Evolutionary conservation across 306 rosid species (phyloP).

Genomic region (Casuarina equisetifolia): DNA sequence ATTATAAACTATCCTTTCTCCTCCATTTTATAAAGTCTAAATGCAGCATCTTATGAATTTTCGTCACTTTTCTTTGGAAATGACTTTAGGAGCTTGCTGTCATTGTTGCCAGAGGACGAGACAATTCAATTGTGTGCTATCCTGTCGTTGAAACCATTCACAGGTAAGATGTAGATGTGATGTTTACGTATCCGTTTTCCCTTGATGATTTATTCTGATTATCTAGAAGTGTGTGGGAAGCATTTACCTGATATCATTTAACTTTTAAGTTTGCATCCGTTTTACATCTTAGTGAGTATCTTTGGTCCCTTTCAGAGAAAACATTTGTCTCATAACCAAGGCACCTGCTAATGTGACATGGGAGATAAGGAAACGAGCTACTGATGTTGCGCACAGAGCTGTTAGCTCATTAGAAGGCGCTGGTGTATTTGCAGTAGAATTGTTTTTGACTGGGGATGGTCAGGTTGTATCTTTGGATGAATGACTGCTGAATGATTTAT

Average conservation of each 20-base stretch:
- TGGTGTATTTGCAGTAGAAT: constrained; percentile 94
- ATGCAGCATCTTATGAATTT: constrained; percentile 10
- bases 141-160: constrained; percentile 95
- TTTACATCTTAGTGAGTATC: constrained; percentile 23
- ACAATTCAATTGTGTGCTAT: constrained; percentile 67
- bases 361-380: constrained; percentile 62
- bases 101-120: constrained; percentile 87
- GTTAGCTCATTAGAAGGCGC: constrained; percentile 89
- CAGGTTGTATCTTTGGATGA: constrained; percentile 48
- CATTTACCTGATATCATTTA: neutral
- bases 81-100: constrained; percentile 78
- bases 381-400: constrained; percentile 79
- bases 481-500: neutral
- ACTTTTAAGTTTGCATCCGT: constrained; percentile 21
- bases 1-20: neutral
- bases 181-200: constrained; percentile 3
- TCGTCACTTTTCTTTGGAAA: constrained; percentile 12
- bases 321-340: constrained; percentile 84
- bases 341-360: constrained; percentile 80
- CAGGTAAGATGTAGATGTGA: constrained; percentile 53
- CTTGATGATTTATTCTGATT: neutral
- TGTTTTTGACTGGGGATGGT: constrained; percentile 73
- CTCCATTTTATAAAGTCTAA: neutral
- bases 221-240: neutral
- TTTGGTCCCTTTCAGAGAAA: constrained; percentile 57